Percentiles rank a stretch among this genome's conserved stretches.
Evolutionary conservation across 148 eudicot species (phyloP).

Genomic region (Simmondsia chinensis): DNA sequence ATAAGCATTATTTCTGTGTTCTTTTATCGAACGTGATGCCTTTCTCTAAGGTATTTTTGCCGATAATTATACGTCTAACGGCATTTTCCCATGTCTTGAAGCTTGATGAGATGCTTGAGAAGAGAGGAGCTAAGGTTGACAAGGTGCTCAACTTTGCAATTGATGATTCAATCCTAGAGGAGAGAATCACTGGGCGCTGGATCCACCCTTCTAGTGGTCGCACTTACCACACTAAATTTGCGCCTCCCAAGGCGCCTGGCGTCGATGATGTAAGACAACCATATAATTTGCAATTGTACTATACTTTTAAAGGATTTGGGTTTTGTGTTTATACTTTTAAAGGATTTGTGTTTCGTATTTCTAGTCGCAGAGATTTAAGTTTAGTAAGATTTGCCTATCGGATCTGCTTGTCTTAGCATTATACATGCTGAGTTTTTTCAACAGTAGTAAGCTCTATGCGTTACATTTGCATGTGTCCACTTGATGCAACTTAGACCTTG

Average conservation of each 20-base stretch:
- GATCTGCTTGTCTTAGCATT: too few species aligned
- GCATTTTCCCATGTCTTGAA: conserved; percentile 17
- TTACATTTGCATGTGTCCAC: too few species aligned
- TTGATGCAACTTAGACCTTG: too few species aligned
- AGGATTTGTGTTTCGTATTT: too few species aligned
- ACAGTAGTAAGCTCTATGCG: too few species aligned
- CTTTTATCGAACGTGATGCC: neutral
- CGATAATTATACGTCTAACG: neutral
- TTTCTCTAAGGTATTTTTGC: neutral
- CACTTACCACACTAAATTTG: conserved; percentile 85
- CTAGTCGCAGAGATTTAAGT: too few species aligned
- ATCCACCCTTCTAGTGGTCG: conserved; percentile 92
- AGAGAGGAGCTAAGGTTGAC: conserved; percentile 71
- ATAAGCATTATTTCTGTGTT: too few species aligned
- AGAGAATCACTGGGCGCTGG: conserved; percentile 97
- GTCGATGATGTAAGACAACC: conserved; percentile 85
- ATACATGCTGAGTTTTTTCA: too few species aligned
- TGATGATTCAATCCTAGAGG: conserved; percentile 88
- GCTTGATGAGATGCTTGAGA: conserved; percentile 96
- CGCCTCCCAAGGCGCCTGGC: conserved; percentile 84
- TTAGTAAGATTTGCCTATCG: too few species aligned
- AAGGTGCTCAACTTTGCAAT: conserved; percentile 88
- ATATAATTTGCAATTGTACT: too few species aligned
- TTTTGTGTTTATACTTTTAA: too few species aligned
- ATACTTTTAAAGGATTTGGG: too few species aligned